Evolutionary conservation across 2,329 filamentous ascomycete genomes (phyloP), one percentile per base, ranked within the genome.

Genomic region (Fusarium begoniae): DNA sequence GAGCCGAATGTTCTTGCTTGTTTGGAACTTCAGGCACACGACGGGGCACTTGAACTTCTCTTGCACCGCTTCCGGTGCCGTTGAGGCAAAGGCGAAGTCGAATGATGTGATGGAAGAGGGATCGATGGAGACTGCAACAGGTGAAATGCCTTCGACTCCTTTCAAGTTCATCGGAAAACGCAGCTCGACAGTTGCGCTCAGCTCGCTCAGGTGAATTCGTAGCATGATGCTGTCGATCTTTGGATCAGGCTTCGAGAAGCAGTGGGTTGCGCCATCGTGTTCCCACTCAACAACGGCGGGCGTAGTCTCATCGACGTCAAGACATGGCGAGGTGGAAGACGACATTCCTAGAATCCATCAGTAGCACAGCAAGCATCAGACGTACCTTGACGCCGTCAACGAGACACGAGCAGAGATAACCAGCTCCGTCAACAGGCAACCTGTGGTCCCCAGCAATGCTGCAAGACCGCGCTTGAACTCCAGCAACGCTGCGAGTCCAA

Each of bases 81-180:
- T 70, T 5, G 53, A 43, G 2, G 32, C 22, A 8, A 32, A 32
- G 18, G 40, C 38, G 26, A 66, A 59, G 8, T 63, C 44, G n/a
- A 73, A 69, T 1, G 70, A 66, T 11, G 40, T 38, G 55, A 73
- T 70, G n/a, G 65, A 70, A 11, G 69, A 66, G 22, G 69, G 60
- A n/a, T 35, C 26, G 14, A 73, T n/a, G 8, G n/a, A 61, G n/a
- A 71, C 30, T 1, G 30, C 32, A 11, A 71, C 51, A 15, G 41
- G 13, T 3, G 67, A 61, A 3, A 71, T 18, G 6, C 55, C 48
- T 0, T 72, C 58, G 26, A 72, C 43, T 2, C 64, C 69, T 47
- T 72, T 72, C 44, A 72, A 22, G 3, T 69, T 72, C 40, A 73
- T 56, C 17, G 70, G 64, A 17, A 72, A 56, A 4, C 55, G 38